Evolutionary conservation across 768 basidiomycete species (phyloP).

Genomic region (Kwoniella botswanensis): DNA sequence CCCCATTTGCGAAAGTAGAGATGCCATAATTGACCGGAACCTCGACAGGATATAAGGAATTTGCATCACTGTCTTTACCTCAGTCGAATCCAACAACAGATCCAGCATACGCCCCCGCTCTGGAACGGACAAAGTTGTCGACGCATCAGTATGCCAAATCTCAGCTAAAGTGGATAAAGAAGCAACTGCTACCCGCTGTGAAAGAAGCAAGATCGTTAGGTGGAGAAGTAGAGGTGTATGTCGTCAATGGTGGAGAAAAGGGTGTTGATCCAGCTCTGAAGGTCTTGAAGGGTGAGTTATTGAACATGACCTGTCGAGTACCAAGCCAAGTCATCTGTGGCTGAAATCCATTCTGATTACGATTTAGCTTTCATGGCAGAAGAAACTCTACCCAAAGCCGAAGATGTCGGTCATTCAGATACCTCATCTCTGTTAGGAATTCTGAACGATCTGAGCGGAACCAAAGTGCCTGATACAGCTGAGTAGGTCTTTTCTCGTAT

Average conservation of each 20-base stretch:
- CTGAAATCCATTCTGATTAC: background rate
- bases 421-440: conserved; percentile 30
- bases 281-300: conserved; percentile 53
- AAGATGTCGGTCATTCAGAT: conserved; percentile 35
- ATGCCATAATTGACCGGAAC: background rate
- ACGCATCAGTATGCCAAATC: conserved; percentile 90
- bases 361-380: conserved; percentile 55
- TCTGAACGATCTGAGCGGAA: conserved; percentile 8
- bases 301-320: background rate
- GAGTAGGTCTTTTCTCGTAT: conserved; percentile 26
- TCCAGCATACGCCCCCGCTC: conserved; percentile 64
- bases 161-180: conserved; percentile 89
- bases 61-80: conserved; percentile 66
- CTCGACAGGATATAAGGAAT: conserved; percentile 85
- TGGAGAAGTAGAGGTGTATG: conserved; percentile 46
- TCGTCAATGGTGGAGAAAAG: conserved; percentile 59
- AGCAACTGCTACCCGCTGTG: conserved; percentile 80
- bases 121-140: conserved; percentile 80
- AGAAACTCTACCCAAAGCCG: conserved; percentile 65
- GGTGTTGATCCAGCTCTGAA: conserved; percentile 75
- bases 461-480: conserved; percentile 42
- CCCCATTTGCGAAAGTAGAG: background rate
- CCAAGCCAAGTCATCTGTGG: too few species aligned
- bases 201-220: conserved; percentile 62
- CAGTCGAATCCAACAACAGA: conserved; percentile 26